Percentiles rank a stretch among this genome's conserved stretches.
Conservation (phyloP, 805 yeast species). For the Komagataella mondaviorum region DNA sequence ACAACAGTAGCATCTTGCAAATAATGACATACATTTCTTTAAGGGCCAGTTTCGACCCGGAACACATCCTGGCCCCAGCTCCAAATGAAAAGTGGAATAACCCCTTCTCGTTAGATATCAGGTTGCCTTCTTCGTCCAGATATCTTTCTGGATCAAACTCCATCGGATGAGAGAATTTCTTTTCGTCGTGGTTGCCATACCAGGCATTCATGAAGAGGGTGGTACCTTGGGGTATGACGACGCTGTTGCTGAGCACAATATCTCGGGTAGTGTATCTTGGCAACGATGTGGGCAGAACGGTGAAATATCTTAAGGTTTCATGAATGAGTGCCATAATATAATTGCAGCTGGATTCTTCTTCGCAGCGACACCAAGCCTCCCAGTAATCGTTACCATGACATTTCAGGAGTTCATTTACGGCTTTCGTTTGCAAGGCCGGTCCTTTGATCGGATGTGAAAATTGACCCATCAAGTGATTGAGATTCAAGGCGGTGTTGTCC, state of each 20-base stretch:
- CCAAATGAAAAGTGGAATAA: conserved; percentile 46
- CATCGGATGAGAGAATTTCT: conserved; percentile 26
- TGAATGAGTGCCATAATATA: conserved; percentile 44
- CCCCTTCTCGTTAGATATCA: conserved; percentile 5
- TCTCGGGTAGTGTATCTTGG: conserved; percentile 48
- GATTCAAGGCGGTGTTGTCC: conserved; percentile 55
- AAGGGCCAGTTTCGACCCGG: conserved; percentile 52
- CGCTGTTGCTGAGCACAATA: conserved; percentile 23
- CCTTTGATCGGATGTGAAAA: conserved; percentile 30
- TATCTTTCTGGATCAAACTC: conserved; percentile 41
- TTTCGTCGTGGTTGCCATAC: conserved; percentile 55
- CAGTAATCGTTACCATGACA: conserved; percentile 13
- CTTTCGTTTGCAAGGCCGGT: conserved; percentile 25
- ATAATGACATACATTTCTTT: conserved; percentile 50
- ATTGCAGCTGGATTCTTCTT: conserved; percentile 22
- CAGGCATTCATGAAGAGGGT: conserved; percentile 51
- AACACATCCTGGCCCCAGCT: conserved; percentile 59
- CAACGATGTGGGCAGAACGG: conserved; percentile 54
- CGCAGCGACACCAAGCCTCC: conserved; percentile 21
- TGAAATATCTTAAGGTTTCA: conserved; percentile 48
- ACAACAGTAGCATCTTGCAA: conserved; percentile 37
- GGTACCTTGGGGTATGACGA: conserved; percentile 41
- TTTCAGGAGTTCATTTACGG: conserved; percentile 24
- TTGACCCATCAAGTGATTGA: conserved; percentile 49
- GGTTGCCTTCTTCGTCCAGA: conserved; percentile 18